A percentile compares a stretch with the other conserved stretches of the same genome.
phyloP scores from a whole-genome alignment of 2,329 filamentous ascomycete species.

The Rhynchosporium agropyri region DNA sequence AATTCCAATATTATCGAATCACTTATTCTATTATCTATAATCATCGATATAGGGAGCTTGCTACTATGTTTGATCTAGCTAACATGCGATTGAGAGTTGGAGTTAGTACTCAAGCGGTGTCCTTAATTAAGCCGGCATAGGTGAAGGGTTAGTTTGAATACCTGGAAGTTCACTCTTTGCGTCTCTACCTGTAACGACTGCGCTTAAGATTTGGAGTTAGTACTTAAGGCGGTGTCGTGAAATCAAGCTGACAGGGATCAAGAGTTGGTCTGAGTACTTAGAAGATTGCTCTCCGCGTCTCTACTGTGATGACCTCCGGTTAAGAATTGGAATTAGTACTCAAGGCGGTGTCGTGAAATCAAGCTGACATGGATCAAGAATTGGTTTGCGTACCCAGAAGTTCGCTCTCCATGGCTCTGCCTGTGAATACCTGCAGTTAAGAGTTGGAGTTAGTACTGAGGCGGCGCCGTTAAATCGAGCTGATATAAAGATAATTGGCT shows the following conservation, averaged over 20 bases:
- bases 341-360: no score
- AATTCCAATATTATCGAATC: conserved; percentile 1
- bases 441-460: neutral
- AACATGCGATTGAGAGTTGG: neutral
- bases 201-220: no score
- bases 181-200: no score
- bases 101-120: neutral
- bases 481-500: neutral
- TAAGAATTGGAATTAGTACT: no score
- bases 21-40: neutral
- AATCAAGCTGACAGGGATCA: no score
- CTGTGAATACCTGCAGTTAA: neutral
- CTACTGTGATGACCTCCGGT: no score
- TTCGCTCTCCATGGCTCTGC: neutral
- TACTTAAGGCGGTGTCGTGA: no score
- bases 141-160: no score
- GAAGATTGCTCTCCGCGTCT: no score
- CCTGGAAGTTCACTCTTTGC: no score
- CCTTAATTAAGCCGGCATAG: no score
- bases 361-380: neutral
- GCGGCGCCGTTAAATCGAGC: neutral
- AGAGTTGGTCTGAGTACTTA: no score
- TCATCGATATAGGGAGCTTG: neutral
- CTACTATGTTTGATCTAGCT: neutral
- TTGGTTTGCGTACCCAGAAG: neutral